Evolutionary conservation across 768 basidiomycete genomes (phyloP), one percentile per base, ranked within the genome.

Genomic region (Imleria badia): DNA sequence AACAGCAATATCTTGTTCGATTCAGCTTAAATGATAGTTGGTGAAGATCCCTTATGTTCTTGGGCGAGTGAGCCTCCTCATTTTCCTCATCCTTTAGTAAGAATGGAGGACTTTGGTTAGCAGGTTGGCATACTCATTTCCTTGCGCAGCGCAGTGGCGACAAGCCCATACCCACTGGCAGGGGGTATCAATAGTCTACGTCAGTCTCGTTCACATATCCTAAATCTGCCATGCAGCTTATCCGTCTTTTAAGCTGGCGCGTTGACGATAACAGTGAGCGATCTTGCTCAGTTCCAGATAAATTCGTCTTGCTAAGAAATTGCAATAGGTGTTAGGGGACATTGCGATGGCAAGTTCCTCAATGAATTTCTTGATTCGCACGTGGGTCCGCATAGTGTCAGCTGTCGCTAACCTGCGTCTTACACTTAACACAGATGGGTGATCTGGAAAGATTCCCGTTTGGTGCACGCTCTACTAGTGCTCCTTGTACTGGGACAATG

Each of bases 291-390:
- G 1, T 9, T 13, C 17, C 2, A 12, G 11, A 10, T 19, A 12
- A 13, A n/a, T 22, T 1, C 10, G 5, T 31, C 38, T 54, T 33
- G 11, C 33, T 41, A 36, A 62, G 2, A n/a, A 31, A 20, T 11
- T 9, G 2, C 14, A 1, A 34, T 35, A 67, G 66, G 9, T 48
- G 5, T 9, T 45, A 2, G 51, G 34, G 12, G 31, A 31, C 44
- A 29, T 55, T 12, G 40, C 55, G 7, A 6, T 69, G 1, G 65
- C 40, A 17, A 62, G 67, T 26, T 53, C 60, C 23, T 69, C 67
- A 0, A 55, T 35, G 1, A 67, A 60, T 49, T 58, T 67, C 29
- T 51, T 58, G 55, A 58, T 67, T 45, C 63, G 68, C 51, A 52
- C 66, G 66, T 70, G 47, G 43, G 64, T 48, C 42, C 20, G 3